Base-by-base conservation (phyloP, 164 flowering plant species). In the Tetrastigma voinierianum region DNA sequence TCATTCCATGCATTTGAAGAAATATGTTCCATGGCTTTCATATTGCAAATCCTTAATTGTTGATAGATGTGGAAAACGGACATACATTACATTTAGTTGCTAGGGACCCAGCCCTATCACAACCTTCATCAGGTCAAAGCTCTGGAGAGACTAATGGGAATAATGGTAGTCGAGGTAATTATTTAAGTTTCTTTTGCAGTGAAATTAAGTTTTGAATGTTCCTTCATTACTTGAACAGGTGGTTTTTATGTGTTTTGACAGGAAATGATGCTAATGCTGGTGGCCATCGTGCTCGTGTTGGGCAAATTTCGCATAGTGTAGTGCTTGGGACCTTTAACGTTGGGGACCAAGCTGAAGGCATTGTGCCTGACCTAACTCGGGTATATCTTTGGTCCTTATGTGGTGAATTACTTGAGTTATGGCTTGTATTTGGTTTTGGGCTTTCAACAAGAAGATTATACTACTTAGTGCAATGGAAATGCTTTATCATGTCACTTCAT, bases 1-100 rank as follows among this genome's bases (percentile, higher is more conserved):
- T 32, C 40, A 32, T 32, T 1, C 40, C 40, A 32, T 32, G 40
- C 40, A 32, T 32, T 32, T 32, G 40, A 32, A 32, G 40, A 9
- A 19, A 18, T 13, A 43, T 23, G 16, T 51, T 24, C 57, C 40
- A 4, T 46, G n/a, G 12, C 9, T 48, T 43, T 14, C 15, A 15
- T 65, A 10, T 14, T 21, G 49, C 53, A 21, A 23, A 10, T 57
- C 45, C 91, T 81, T 83, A 53, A 90, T 78, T 15, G 10, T 56
- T 54, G 47, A 1, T 76, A 95, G 98, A 93, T 72, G 82, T 90
- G 72, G 99, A 96, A 70, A 87, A 83, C 80, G 98, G 97, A 43
- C 80, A 89, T 75, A 96, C 99, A 45, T 77, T 96, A 62, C 99
- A 96, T 76, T 78, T 96, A 60, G 98, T 96, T 62, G 93, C 55